Evolutionary conservation across 768 basidiomycete species (phyloP).

Genomic region (Podaxis mareebaensis): DNA sequence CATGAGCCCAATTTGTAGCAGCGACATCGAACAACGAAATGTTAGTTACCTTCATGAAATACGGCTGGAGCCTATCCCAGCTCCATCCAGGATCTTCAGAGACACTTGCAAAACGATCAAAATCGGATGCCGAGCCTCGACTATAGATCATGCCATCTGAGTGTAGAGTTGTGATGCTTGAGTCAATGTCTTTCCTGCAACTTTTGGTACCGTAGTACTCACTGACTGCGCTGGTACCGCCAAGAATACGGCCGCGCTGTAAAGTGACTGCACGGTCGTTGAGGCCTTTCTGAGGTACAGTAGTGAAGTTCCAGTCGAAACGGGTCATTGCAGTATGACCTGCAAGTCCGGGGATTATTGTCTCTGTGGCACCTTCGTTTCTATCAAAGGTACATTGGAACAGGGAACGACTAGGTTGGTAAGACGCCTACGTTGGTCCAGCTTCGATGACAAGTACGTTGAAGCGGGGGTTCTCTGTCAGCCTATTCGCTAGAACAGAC

Average conservation of each 20-base stretch:
- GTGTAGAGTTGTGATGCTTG: too few relatives aligned
- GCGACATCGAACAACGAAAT: conserved; percentile 14
- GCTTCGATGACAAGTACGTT: conserved; percentile 21
- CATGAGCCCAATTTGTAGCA: background rate
- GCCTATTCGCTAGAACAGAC: conserved; percentile 29
- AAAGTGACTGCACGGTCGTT: conserved; percentile 25
- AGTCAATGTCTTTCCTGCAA: conserved; percentile 14
- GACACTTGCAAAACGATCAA: conserved; percentile 27
- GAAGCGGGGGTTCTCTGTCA: conserved; percentile 21
- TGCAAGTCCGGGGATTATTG: conserved; percentile 20
- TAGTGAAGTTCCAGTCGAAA: conserved; percentile 34
- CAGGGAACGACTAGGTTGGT: background rate
- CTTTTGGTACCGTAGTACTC: conserved; percentile 7
- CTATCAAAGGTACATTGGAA: background rate
- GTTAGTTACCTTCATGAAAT: conserved; percentile 23
- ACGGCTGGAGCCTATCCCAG: conserved; percentile 31
- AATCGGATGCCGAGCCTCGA: conserved; percentile 18
- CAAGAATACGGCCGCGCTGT: conserved; percentile 31
- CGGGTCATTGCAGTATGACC: background rate
- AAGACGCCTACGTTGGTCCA: conserved; percentile 18
- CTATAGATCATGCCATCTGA: conserved; percentile 27
- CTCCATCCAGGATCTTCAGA: conserved; percentile 34
- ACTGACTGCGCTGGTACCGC: conserved; percentile 35
- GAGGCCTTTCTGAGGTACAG: conserved; percentile 27
- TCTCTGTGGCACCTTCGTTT: conserved; percentile 13